Evolutionary conservation across 768 basidiomycete genomes (phyloP).

Genomic region (Serendipita vermifera): DNA sequence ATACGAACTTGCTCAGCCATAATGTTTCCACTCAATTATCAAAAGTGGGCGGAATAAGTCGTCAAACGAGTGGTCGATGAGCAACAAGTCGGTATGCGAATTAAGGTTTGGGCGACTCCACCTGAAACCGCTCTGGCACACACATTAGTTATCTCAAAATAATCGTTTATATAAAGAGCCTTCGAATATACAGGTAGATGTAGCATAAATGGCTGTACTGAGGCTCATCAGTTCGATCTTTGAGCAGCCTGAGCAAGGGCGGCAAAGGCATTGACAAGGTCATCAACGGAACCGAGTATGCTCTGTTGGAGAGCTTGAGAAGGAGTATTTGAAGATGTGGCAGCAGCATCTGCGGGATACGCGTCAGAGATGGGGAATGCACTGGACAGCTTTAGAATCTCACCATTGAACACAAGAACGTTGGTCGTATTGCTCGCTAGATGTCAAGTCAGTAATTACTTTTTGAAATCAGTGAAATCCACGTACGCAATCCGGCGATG

Average conservation of each 20-base stretch:
- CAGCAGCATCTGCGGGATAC: neutral
- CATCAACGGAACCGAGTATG: neutral
- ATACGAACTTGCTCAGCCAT: constrained; percentile 32
- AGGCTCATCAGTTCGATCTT: no score
- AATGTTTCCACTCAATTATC: neutral
- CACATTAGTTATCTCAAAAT: neutral
- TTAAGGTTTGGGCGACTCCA: neutral
- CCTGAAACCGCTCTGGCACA: neutral
- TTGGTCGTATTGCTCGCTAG: neutral
- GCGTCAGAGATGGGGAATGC: neutral
- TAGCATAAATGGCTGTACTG: neutral
- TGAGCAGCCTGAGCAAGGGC: neutral
- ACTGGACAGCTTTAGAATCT: neutral
- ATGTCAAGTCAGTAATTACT: neutral
- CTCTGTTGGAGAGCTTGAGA: neutral
- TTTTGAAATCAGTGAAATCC: neutral
- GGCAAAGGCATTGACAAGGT: neutral
- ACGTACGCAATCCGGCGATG: constrained; percentile 20
- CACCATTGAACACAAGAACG: constrained; percentile 5
- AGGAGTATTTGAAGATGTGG: no score
- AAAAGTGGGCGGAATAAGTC: neutral
- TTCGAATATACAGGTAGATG: no score
- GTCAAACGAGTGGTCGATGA: neutral
- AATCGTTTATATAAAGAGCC: no score
- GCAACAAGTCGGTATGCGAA: no score